Evolutionary conservation across 805 yeast genomes (phyloP).

Genomic region (Kluyveromyces nonfermentans): DNA sequence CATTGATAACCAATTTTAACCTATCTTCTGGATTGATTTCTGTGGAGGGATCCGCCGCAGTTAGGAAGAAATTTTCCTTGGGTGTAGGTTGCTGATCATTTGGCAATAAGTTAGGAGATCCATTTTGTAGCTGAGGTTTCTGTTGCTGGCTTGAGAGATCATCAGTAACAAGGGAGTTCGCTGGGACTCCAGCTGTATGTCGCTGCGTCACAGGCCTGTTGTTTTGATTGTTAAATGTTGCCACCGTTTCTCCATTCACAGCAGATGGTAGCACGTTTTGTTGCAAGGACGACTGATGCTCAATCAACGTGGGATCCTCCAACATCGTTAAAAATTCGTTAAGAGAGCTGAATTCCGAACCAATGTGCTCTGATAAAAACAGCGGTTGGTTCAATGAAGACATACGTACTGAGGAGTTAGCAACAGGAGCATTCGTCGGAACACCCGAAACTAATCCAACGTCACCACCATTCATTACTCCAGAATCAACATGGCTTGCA

Average conservation of each 20-base stretch:
- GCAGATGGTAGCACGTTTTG: not conserved
- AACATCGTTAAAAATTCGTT: conserved; percentile 85
- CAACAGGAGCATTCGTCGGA: not conserved
- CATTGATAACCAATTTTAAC: conserved; percentile 85
- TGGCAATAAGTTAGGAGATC: not conserved
- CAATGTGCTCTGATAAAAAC: conserved; percentile 85
- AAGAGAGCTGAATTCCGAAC: conserved; percentile 82
- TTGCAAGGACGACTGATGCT: conserved; percentile 6
- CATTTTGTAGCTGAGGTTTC: not conserved
- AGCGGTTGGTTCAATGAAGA: conserved; percentile 42
- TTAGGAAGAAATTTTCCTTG: conserved; percentile 82
- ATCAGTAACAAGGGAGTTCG: not conserved
- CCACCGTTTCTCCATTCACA: not conserved
- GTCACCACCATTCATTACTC: not conserved
- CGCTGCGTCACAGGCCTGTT: not conserved
- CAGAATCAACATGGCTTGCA: not conserved
- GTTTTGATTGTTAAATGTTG: not conserved
- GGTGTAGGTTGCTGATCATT: conserved; percentile 50
- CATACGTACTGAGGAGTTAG: not conserved
- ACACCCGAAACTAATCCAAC: not conserved
- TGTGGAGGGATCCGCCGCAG: conserved; percentile 95
- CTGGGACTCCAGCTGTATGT: not conserved
- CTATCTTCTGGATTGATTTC: conserved; percentile 92
- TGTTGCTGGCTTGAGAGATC: not conserved
- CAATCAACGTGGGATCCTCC: conserved; percentile 57